Evolutionary conservation across 257 asterid species (phyloP), one percentile per base, ranked within the genome.

Genomic region (Phtheirospermum japonicum): DNA sequence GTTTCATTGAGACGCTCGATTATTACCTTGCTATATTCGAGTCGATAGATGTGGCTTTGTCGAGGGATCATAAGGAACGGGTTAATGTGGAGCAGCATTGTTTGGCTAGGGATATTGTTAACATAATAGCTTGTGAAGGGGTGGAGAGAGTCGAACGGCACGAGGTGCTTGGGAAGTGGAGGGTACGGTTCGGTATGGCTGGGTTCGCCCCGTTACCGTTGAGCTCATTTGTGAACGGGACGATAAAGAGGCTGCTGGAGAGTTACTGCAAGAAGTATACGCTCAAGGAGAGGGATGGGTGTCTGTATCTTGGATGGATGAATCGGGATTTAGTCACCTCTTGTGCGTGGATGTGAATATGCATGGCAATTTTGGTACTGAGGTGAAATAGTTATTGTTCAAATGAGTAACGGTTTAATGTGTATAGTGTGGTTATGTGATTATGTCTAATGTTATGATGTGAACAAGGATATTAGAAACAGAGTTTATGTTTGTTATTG

Each of bases 31-130:
- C 54, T 2, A 19, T 48, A 19, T 48, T 48, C 26, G 54, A 48
- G 54, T 48, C 26, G 54, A 18, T 48, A 7, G 54, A 48, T 4
- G 54, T 48, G 54, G 9, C 26, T 9, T 48, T 48, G 7, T 17
- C 23, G 54, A 48, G 54, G 9, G 54, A 48, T 4, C 11, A 17
- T 18, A 48, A 48, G 26, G 54, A 48, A 7, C 20, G 54, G 54
- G 18, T 48, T 0, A 48, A 48, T 16, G 54, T 48, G 26, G 54
- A 48, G 9, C 54, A 48, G 18, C 54, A 48, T 17, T 48, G 54
- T 48, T 48, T 48, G 54, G 54, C 54, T 14, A 23, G 54, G 54
- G 54, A 48, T 48, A 48, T 48, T 48, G 54, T 48, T 18, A 48
- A 48, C 8, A 9, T 48, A 9, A 17, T 48, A 48, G 54, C 54